Base-by-base conservation (phyloP, 2,329 filamentous ascomycete species). In the Cercospora sp. region DNA sequence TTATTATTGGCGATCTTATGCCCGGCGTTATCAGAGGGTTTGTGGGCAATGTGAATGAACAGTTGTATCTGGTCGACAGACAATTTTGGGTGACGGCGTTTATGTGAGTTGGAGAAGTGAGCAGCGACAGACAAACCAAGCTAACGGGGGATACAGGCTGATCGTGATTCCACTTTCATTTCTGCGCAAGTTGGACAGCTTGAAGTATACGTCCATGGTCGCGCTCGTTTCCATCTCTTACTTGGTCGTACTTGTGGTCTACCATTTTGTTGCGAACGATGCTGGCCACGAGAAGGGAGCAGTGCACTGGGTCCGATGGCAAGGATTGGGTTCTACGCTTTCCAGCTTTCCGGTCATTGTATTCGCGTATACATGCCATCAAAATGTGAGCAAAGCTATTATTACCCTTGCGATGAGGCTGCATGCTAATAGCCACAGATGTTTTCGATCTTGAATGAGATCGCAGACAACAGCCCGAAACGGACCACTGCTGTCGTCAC, bases 311-410 rank as follows among this genome's bases (percentile, higher is more conserved):
- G 85, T 97, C 70, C 83, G 87, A 69, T 97, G 93, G 90, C 90
- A 89, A 53, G 92, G 94, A 7, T 85, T 92, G 3, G 84, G 96
- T 9, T 87, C 91, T 39, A 89, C 91, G 6, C 84, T 99, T 63
- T 93, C 92, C 73, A 94, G 91, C 70, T 88, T 99, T 71, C 95
- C 95, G 0, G 93, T 99, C 63, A 94, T 98, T 66, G 92, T 99
- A 2, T 99, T 99, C 83, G 95, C 94, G n/a, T 99, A 98, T 79
- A 99, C 95, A 1, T 99, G 95, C 79, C 95, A 99, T 80, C 95
- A 99, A 77, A 99, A 99, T 78, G 92, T 95, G 82, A 57, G 53
- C 53, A 28, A 20, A 72, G 87, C 77, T 12, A 7, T 42, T 12
- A 7, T 42, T 18, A 6, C 20, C 9, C 48, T 26, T 39, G 26